These are phyloP conservation scores for Yamadazyma tumulicola DNA, from an alignment of 805 yeast species.

Conservation along the genomic window DNA sequence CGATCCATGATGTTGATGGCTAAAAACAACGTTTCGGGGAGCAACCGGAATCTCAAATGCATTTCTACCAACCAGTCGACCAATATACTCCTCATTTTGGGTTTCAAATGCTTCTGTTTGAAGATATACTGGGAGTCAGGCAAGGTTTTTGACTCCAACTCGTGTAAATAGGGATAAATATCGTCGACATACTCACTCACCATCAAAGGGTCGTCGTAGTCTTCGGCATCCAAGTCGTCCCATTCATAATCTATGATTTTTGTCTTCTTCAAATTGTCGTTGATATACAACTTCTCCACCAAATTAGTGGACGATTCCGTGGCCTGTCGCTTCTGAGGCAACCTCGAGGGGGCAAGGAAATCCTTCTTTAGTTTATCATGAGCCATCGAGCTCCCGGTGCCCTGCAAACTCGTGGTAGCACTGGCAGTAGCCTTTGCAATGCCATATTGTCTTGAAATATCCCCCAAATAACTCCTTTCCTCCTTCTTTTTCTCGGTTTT, in stretches of 20 bases:
- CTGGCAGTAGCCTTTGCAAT: neutral
- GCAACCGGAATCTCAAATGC: conserved; percentile 74
- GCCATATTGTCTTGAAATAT: conserved; percentile 37
- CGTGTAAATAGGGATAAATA: conserved; percentile 76
- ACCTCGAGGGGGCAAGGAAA: conserved; percentile 24
- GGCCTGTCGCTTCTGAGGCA: conserved; percentile 52
- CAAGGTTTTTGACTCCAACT: conserved; percentile 66
- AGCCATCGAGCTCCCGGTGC: conserved; percentile 28
- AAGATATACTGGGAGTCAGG: conserved; percentile 68
- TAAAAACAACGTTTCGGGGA: conserved; percentile 81
- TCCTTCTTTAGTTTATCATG: conserved; percentile 19
- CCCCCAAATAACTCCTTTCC: conserved; percentile 31
- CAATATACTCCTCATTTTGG: conserved; percentile 78
- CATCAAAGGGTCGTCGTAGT: conserved; percentile 73
- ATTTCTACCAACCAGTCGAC: conserved; percentile 95
- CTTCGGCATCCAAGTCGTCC: conserved; percentile 75
- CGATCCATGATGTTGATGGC: conserved; percentile 87
- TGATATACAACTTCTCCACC: conserved; percentile 29
- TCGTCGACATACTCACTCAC: conserved; percentile 89
- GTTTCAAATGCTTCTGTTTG: conserved; percentile 65
- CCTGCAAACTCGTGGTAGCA: neutral
- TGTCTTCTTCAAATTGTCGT: conserved; percentile 32
- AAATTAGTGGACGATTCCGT: conserved; percentile 51
- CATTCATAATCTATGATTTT: conserved; percentile 47
- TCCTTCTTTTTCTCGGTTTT: conserved; percentile 9